Conservation (phyloP, 768 basidiomycete genomes). For the Termitomyces sp. region DNA sequence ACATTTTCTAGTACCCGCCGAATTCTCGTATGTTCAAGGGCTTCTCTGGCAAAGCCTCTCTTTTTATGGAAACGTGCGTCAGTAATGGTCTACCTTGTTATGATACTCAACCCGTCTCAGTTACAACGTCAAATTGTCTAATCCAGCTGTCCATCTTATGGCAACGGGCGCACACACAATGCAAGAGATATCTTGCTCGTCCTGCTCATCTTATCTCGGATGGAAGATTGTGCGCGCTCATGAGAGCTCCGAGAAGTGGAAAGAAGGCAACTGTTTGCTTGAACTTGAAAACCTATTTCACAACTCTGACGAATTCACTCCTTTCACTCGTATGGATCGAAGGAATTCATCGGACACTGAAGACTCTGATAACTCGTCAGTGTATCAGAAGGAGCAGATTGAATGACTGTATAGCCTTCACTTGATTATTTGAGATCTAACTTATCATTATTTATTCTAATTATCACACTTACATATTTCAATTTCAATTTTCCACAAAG, state of each 20-base stretch:
- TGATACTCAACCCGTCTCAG: slow-evolving; percentile 25
- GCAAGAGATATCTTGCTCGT: slow-evolving; percentile 52
- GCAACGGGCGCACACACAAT: slow-evolving; percentile 62
- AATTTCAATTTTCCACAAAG: not conserved
- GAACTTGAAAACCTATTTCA: slow-evolving; percentile 50
- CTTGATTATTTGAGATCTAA: slow-evolving; percentile 7
- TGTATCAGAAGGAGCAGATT: not conserved
- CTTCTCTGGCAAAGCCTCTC: slow-evolving; percentile 55
- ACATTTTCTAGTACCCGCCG: slow-evolving; percentile 36
- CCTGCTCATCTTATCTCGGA: slow-evolving; percentile 54
- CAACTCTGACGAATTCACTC: slow-evolving; percentile 20
- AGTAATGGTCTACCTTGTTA: not conserved
- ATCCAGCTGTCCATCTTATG: slow-evolving; percentile 57
- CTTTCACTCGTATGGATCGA: slow-evolving; percentile 21
- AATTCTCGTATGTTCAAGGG: slow-evolving; percentile 51
- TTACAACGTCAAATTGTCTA: slow-evolving; percentile 44
- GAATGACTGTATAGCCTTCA: not conserved
- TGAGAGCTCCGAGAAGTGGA: slow-evolving; percentile 59
- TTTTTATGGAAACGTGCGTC: slow-evolving; percentile 56
- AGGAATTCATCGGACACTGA: slow-evolving; percentile 33
- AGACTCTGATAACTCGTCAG: slow-evolving; percentile 25
- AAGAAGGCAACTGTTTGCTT: slow-evolving; percentile 57
- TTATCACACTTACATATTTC: not conserved
- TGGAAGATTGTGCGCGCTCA: slow-evolving; percentile 63
- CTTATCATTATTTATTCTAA: slow-evolving; percentile 6